These are phyloP conservation scores for Periconia macrospinosa DNA, from an alignment of 2,329 filamentous ascomycete genomes.

Conservation along the genomic window DNA sequence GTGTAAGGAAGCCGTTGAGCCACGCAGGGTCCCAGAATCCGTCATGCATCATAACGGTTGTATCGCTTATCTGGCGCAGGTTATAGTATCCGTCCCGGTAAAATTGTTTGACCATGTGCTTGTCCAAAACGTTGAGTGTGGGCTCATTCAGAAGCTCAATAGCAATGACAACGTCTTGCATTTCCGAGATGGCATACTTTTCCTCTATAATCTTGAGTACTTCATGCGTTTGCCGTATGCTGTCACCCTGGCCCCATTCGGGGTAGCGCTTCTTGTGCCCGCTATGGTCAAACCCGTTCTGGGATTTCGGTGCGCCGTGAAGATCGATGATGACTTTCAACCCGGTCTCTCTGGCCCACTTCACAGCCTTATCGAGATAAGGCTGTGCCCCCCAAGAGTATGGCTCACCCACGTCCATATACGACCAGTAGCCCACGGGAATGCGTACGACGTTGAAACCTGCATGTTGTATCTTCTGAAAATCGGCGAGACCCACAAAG, in stretches of 20 bases:
- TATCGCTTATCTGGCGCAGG: conserved; percentile 49
- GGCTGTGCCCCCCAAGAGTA: conserved; percentile 56
- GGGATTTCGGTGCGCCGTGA: conserved; percentile 55
- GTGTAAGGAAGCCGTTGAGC: conserved; percentile 63
- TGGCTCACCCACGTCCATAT: conserved; percentile 44
- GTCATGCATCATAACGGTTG: conserved; percentile 60
- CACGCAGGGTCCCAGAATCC: conserved; percentile 55
- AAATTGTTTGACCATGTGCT: conserved; percentile 52
- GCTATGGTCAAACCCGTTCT: conserved; percentile 66
- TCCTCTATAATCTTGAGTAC: conserved; percentile 59
- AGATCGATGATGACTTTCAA: conserved; percentile 61
- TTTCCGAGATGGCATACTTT: conserved; percentile 56
- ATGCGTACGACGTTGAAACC: conserved; percentile 64
- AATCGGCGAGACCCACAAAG: conserved; percentile 54
- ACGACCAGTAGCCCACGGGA: conserved; percentile 64
- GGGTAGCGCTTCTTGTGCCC: conserved; percentile 51
- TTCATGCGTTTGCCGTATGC: conserved; percentile 53
- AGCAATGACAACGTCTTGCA: conserved; percentile 62
- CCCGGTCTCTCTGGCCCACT: conserved; percentile 56
- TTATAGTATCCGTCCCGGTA: conserved; percentile 58
- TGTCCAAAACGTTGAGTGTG: conserved; percentile 50
- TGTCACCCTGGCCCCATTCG: conserved; percentile 52
- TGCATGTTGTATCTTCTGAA: conserved; percentile 57
- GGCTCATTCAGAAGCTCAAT: conserved; percentile 63
- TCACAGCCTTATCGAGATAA: conserved; percentile 59